A percentile compares a stretch with the other conserved stretches of the same genome.
These are phyloP conservation scores for Aspergillus fructus DNA, from an alignment of 2,329 filamentous ascomycete genomes.

Conservation along the genomic window DNA sequence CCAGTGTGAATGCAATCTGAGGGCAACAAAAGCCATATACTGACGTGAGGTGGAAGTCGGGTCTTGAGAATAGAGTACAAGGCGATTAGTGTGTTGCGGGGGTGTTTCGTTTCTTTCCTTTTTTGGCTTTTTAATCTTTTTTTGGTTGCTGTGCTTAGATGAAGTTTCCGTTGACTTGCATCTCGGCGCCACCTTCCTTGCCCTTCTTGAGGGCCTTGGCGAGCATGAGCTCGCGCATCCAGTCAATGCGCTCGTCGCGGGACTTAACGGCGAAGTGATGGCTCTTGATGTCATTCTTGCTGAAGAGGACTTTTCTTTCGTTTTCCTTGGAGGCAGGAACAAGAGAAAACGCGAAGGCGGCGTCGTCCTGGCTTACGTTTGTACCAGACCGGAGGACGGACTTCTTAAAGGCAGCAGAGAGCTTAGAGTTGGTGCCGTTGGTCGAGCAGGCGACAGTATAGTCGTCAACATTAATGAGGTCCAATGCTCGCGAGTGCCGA, in stretches of 20 bases:
- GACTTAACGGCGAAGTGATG: slow-evolving; percentile 91
- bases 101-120: not conserved
- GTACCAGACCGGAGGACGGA: slow-evolving; percentile 44
- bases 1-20: not conserved
- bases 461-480: slow-evolving; percentile 71
- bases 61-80: not conserved
- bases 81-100: not conserved
- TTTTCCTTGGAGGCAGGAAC: slow-evolving; percentile 36
- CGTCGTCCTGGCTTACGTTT: slow-evolving; percentile 21
- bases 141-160: slow-evolving; percentile 17
- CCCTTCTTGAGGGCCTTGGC: slow-evolving; percentile 40
- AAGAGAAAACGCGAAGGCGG: slow-evolving; percentile 34
- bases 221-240: slow-evolving; percentile 57
- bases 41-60: not conserved
- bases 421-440: slow-evolving; percentile 72
- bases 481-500: slow-evolving; percentile 52
- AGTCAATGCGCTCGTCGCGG: slow-evolving; percentile 89
- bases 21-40: not conserved
- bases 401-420: slow-evolving; percentile 78
- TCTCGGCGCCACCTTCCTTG: slow-evolving; percentile 22
- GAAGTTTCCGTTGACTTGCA: slow-evolving; percentile 31
- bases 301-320: slow-evolving; percentile 36
- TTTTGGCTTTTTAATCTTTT: not conserved
- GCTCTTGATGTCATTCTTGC: slow-evolving; percentile 66
- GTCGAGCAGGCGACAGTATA: slow-evolving; percentile 63